Evolutionary conservation across 495 filamentous ascomycete species (phyloP).

Genomic region (Penicillium samsonianum): DNA sequence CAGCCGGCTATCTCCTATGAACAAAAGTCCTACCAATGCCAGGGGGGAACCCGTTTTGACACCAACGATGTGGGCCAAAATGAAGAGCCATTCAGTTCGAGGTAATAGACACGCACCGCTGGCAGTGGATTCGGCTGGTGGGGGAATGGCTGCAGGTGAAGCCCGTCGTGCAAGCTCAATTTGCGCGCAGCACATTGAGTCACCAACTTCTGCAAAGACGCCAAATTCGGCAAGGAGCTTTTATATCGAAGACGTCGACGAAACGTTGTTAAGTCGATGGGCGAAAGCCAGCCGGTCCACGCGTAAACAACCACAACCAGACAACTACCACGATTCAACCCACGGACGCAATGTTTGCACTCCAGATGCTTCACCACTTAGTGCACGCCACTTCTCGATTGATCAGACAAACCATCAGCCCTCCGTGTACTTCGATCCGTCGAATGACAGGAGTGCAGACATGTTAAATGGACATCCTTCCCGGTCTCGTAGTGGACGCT

Average conservation of each 20-base stretch:
- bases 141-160: neutral
- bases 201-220: neutral
- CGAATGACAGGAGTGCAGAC: constrained; percentile 10
- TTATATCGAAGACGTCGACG: constrained; percentile 10
- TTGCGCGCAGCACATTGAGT: neutral
- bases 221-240: neutral
- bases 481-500: constrained; percentile 18
- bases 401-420: constrained; percentile 2
- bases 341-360: neutral
- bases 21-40: neutral
- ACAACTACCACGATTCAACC: neutral
- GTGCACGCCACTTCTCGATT: neutral
- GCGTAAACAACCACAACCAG: neutral
- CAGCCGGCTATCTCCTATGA: neutral
- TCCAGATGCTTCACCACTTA: neutral
- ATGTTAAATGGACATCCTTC: constrained; percentile 12
- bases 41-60: neutral
- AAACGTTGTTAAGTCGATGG: constrained; percentile 3
- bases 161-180: neutral
- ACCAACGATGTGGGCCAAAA: constrained; percentile 2
- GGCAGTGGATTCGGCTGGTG: neutral
- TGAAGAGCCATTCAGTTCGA: constrained; percentile 1
- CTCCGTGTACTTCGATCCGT: neutral
- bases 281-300: neutral
- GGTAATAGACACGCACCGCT: neutral